phyloP scores from a whole-genome alignment of 2,329 filamentous ascomycete species.

The Chrysoporthe austroafricana region DNA sequence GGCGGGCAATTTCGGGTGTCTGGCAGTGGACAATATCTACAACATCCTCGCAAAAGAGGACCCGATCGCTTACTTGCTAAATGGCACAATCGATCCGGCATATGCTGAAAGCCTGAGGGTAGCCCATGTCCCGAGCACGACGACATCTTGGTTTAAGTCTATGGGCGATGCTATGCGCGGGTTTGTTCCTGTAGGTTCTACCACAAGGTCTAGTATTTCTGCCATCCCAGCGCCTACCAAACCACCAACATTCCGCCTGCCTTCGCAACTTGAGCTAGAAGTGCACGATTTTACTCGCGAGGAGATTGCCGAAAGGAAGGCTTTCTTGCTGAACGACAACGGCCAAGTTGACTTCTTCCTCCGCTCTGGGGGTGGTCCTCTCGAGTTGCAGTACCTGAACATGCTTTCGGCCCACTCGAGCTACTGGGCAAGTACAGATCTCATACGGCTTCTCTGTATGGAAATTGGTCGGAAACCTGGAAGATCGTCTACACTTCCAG shows the following conservation, averaged over 20 bases:
- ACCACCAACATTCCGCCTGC: slow-evolving; percentile 53
- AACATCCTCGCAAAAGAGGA: slow-evolving; percentile 77
- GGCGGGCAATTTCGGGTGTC: slow-evolving; percentile 80
- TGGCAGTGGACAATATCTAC: slow-evolving; percentile 95
- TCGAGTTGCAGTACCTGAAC: slow-evolving; percentile 95
- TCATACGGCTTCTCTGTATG: slow-evolving; percentile 86
- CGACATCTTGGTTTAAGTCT: slow-evolving; percentile 66
- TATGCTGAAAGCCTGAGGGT: slow-evolving; percentile 78
- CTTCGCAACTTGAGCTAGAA: slow-evolving; percentile 82
- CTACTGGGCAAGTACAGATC: slow-evolving; percentile 88
- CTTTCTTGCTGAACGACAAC: slow-evolving; percentile 89
- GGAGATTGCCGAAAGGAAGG: slow-evolving; percentile 88
- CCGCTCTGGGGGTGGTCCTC: slow-evolving; percentile 78
- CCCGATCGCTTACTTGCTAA: slow-evolving; percentile 88
- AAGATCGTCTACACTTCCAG: slow-evolving; percentile 59
- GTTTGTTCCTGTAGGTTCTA: slow-evolving; percentile 59
- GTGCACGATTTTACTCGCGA: slow-evolving; percentile 94
- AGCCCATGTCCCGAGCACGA: slow-evolving; percentile 77
- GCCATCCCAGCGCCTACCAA: slow-evolving; percentile 36
- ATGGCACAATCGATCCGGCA: slow-evolving; percentile 81
- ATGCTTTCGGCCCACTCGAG: slow-evolving; percentile 96
- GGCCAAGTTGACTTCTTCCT: slow-evolving; percentile 93
- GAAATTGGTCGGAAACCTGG: slow-evolving; percentile 82
- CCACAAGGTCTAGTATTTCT: slow-evolving; percentile 34
- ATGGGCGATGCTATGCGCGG: slow-evolving; percentile 66